Evolutionary conservation across 352 stramenopile species (phyloP), one percentile per base, ranked within the genome.

Genomic region (Lagenidium giganteum): DNA sequence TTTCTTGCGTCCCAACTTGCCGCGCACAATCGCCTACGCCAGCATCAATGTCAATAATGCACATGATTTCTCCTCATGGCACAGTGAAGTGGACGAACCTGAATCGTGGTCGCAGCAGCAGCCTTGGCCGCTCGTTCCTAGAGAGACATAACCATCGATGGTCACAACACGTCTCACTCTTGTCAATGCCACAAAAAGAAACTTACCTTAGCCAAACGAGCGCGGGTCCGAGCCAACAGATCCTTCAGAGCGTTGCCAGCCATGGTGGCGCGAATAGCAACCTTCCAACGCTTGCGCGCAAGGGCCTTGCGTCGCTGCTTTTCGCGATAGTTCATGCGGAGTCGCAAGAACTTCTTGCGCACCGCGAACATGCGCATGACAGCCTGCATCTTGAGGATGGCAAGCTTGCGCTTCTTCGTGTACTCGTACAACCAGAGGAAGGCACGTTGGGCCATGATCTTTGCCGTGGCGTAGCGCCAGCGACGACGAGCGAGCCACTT

Each of bases 331-430:
- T 60, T 58, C 42, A 87, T 90, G 14, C 82, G 82, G 26, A 44
- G 40, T 25, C 65, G 65, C 24, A 94, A 68, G 37, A 94, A 92
- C 54, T 90, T 67, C 61, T 92, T 92, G 31, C 80, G 78, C 20
- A 92, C 68, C 16, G 76, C 65, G 59, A 80, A 87, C 83, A 95
- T 95, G 54, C 83, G 83, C 58, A 90, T 81, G 12, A 88, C 61
- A 16, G 83, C 66, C 57, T 95, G 83, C 60, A 95, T 72, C 57
- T 89, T 90, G 29, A 95, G 11, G 23, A 89, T 57, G 6, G 83
- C 83, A 1, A 67, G 69, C 59, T 91, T 84, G 38, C 79, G 77
- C 59, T 76, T 69, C 54, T 67, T 62, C 8, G 68, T 84, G 51
- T 89, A 69, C 42, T 93, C 83, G 20, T 81, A 56, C 18, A 95